These are phyloP conservation scores for Lichtheimia hyalospora DNA, from an alignment of 371 early-diverging fungal species.

Conservation along the genomic window DNA sequence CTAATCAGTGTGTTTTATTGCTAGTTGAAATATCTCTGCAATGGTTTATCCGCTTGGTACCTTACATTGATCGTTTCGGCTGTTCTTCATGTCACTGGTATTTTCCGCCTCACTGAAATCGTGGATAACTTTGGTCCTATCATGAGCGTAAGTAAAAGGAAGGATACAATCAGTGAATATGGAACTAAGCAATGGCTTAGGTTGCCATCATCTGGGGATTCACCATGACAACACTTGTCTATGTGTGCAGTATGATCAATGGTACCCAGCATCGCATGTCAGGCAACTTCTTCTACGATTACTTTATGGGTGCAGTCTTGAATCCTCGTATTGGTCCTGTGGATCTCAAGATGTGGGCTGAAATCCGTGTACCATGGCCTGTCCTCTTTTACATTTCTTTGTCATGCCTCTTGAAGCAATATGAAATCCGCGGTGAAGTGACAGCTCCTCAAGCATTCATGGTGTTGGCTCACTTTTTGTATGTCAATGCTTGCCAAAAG, in stretches of 20 bases:
- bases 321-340: slow-evolving; percentile 78
- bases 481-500: slow-evolving; percentile 74
- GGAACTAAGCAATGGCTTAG: slow-evolving; percentile 1
- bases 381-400: slow-evolving; percentile 68
- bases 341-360: slow-evolving; percentile 87
- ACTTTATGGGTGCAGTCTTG: slow-evolving; percentile 70
- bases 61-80: slow-evolving; percentile 44
- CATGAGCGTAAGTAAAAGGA: slow-evolving; percentile 40
- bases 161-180: neutral
- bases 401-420: slow-evolving; percentile 72
- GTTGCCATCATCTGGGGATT: slow-evolving; percentile 58
- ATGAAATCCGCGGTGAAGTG: slow-evolving; percentile 58
- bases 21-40: slow-evolving; percentile 59
- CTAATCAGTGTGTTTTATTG: neutral
- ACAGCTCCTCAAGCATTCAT: slow-evolving; percentile 70
- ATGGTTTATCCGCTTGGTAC: slow-evolving; percentile 60
- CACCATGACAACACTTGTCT: slow-evolving; percentile 46
- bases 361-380: slow-evolving; percentile 78
- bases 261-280: slow-evolving; percentile 63
- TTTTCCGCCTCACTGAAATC: slow-evolving; percentile 55
- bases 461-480: slow-evolving; percentile 75
- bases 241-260: slow-evolving; percentile 28
- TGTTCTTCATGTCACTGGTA: slow-evolving; percentile 48
- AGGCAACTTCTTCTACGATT: slow-evolving; percentile 79
- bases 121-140: slow-evolving; percentile 64